phyloP scores from a whole-genome alignment of 202 grass and related monocot species.

The Setaria viridis region DNA sequence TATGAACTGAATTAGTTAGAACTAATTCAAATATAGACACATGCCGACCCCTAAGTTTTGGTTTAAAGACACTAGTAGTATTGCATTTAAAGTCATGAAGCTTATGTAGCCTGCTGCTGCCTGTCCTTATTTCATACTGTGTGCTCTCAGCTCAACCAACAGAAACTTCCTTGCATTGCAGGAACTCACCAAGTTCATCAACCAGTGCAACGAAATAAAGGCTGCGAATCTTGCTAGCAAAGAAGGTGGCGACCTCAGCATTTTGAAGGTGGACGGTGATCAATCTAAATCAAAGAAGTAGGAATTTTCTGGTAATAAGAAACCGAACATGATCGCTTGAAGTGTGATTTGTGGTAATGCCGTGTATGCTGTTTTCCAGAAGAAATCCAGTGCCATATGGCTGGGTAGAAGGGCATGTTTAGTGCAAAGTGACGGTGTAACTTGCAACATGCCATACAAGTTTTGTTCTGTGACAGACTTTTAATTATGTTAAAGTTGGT shows the following conservation, averaged over 20 bases:
- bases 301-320: background rate
- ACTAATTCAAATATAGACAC: background rate
- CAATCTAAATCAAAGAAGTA: constrained; percentile 62
- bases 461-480: constrained; percentile 1
- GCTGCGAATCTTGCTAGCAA: constrained; percentile 87
- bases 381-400: constrained; percentile 4
- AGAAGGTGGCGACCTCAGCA: constrained; percentile 76
- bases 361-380: background rate
- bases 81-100: background rate
- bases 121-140: background rate
- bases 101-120: background rate
- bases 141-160: background rate
- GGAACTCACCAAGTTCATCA: constrained; percentile 97
- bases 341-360: background rate
- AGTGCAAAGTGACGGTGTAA: constrained; percentile 10
- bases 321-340: background rate
- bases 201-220: constrained; percentile 90
- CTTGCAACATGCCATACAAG: background rate
- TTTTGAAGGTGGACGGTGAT: constrained; percentile 61
- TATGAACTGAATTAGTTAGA: background rate
- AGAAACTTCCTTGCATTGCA: constrained; percentile 29
- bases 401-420: constrained; percentile 2
- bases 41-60: background rate
- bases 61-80: background rate
- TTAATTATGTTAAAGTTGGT: background rate